A percentile compares a stretch with the other conserved stretches of the same genome.
These are phyloP conservation scores for Coemansia sp. DNA, from an alignment of 192 early-diverging fungal genomes.

Conservation along the genomic window DNA sequence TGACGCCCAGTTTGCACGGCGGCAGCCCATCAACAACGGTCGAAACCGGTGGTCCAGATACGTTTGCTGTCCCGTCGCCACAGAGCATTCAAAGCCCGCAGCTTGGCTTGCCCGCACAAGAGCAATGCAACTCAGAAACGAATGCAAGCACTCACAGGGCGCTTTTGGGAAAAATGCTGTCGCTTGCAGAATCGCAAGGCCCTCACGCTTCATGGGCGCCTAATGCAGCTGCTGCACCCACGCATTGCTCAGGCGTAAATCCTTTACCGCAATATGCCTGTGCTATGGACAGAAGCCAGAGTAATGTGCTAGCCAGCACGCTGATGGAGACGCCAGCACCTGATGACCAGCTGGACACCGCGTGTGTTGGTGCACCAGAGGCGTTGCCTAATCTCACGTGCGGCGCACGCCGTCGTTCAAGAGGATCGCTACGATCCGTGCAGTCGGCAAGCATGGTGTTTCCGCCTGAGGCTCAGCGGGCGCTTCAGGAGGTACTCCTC, in stretches of 20 bases:
- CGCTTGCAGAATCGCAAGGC: slow-evolving; percentile 11
- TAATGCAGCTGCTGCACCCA: slow-evolving; percentile 2
- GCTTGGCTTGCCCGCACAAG: background rate
- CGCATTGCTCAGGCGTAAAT: slow-evolving; percentile 11
- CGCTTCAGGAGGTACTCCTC: slow-evolving; percentile 19
- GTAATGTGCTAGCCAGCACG: background rate
- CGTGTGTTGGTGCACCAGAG: background rate
- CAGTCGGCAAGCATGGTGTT: slow-evolving; percentile 18
- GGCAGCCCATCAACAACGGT: slow-evolving; percentile 2
- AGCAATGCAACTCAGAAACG: slow-evolving; percentile 2
- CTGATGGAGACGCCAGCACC: background rate
- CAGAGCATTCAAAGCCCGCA: slow-evolving; percentile 13
- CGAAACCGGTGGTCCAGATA: slow-evolving; percentile 7
- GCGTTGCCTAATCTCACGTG: background rate
- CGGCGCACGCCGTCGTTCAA: slow-evolving; percentile 2
- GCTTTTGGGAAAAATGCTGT: slow-evolving; percentile 2
- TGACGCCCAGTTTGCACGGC: slow-evolving; percentile 5
- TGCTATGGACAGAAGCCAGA: background rate
- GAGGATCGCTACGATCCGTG: background rate
- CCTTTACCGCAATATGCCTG: background rate
- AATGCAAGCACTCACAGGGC: background rate
- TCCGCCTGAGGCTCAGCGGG: slow-evolving; percentile 19
- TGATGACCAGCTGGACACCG: background rate
- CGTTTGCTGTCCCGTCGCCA: slow-evolving; percentile 6
- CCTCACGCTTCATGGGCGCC: background rate